These are phyloP conservation scores for Trichosporon coremiiforme DNA, from an alignment of 1,284 basidiomycete genomes.

Conservation along the genomic window DNA sequence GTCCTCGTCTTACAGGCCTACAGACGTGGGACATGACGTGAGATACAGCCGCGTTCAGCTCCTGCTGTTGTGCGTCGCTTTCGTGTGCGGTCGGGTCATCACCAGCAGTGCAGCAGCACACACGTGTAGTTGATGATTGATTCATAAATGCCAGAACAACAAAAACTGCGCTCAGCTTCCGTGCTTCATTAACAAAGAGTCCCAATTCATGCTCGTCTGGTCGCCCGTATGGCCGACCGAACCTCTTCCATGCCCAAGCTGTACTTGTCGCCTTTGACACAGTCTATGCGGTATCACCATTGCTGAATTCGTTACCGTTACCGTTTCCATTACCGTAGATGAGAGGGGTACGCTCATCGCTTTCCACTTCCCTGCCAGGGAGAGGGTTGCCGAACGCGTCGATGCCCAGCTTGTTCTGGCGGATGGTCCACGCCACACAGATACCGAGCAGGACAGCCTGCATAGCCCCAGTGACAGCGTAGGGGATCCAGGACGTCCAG, in stretches of 20 bases:
- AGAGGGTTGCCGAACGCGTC: constrained; percentile 88
- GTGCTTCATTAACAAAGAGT: not conserved
- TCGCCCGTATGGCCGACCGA: too few relatives aligned
- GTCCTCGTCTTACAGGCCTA: too few relatives aligned
- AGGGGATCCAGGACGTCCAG: constrained; percentile 86
- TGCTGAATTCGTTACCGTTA: not conserved
- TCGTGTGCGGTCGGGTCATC: too few relatives aligned
- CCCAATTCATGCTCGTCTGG: not conserved
- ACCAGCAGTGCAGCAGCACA: too few relatives aligned
- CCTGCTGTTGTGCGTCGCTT: too few relatives aligned
- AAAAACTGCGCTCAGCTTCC: not conserved
- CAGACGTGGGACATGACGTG: too few relatives aligned
- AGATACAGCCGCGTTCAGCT: too few relatives aligned
- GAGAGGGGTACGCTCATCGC: constrained; percentile 22
- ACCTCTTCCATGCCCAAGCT: too few relatives aligned
- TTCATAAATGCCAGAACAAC: constrained; percentile 2
- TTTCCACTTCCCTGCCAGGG: not conserved
- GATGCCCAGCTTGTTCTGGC: constrained; percentile 74
- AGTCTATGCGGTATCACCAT: too few relatives aligned
- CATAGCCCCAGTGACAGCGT: constrained; percentile 81
- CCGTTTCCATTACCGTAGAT: constrained; percentile 8
- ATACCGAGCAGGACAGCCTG: constrained; percentile 78
- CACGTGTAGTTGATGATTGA: not conserved
- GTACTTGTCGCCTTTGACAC: too few relatives aligned
- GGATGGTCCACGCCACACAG: constrained; percentile 76